These are phyloP conservation scores for Colletotrichum viniferum DNA, from an alignment of 2,329 filamentous ascomycete genomes.

Conservation along the genomic window DNA sequence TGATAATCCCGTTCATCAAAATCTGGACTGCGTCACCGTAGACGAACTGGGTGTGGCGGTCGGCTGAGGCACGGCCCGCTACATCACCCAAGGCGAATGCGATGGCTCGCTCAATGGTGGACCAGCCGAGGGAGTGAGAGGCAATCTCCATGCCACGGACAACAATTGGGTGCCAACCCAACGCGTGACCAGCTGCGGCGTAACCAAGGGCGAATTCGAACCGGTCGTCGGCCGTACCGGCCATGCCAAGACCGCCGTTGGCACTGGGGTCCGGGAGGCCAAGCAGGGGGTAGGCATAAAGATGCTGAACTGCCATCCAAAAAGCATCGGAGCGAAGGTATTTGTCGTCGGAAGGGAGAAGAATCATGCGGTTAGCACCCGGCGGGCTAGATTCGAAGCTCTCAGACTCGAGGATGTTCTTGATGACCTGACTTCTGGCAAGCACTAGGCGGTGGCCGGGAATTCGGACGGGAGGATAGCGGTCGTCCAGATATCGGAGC, in stretches of 20 bases:
- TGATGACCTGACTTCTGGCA: conserved; percentile 52
- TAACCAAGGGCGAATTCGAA: conserved; percentile 67
- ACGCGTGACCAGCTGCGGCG: conserved; percentile 63
- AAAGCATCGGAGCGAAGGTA: conserved; percentile 62
- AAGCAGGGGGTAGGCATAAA: conserved; percentile 61
- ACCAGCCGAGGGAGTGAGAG: conserved; percentile 62
- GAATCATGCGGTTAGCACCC: conserved; percentile 38
- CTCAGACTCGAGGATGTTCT: conserved; percentile 25
- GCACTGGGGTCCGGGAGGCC: conserved; percentile 34
- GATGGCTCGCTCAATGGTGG: conserved; percentile 64
- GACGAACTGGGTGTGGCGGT: conserved; percentile 43
- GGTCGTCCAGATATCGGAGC: conserved; percentile 46
- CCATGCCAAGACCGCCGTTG: conserved; percentile 34
- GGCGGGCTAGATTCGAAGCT: conserved; percentile 23
- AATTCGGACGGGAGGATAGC: conserved; percentile 43
- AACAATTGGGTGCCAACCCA: conserved; percentile 60
- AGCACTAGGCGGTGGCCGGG: conserved; percentile 61
- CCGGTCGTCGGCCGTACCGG: conserved; percentile 44
- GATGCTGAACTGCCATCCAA: conserved; percentile 59
- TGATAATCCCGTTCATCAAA: conserved; percentile 59
- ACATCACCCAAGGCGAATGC: conserved; percentile 57
- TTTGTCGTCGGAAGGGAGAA: conserved; percentile 54
- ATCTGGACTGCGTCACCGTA: conserved; percentile 60
- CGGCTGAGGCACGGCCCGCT: conserved; percentile 24
- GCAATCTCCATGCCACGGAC: conserved; percentile 65